Evolutionary conservation across 805 yeast genomes (phyloP), one percentile per base, ranked within the genome.

Genomic region (Sugiyamaella lignohabitans): DNA sequence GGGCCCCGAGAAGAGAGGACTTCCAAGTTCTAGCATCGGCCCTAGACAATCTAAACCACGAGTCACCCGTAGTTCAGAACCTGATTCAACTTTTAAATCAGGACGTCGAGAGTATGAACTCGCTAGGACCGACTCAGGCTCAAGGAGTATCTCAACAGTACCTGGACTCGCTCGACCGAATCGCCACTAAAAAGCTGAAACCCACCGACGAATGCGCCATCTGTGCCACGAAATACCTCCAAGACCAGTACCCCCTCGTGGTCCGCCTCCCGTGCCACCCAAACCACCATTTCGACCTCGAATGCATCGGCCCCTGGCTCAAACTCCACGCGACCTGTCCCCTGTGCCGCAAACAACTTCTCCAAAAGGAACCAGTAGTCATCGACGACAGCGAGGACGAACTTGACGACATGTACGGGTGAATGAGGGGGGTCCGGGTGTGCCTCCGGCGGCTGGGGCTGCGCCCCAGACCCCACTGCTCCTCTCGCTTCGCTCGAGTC

Each of bases 281-380:
- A 5, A 73, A 70, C 32, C 98, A 89, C 63, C 73, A 73, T 37
- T 89, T 85, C 64, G 98, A 89, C 61, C 69, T 88, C 53, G 97
- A 91, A 55, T 89, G 97, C 62, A 80, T 91, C 34, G 82, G 84
- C 0, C 93, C 95, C 0, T 89, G 98, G 98, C 70, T 91, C 44
- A 76, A 78, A 52, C 69, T 79, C 41, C 61, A 64, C 46, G 53
- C 69, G 8, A 68, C 70, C 2, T 89, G 98, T 59, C 98, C 98
- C 0, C 64, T 91, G 57, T 91, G 97, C 60, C 72, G 98, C 53
- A 78, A 75, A 50, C 82, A 87, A 58, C 77, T 89, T 21, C 61
- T 76, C 18, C 75, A 71, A 43, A 76, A 67, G 68, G 76, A 67
- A 62, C 65, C 55, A 61, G 67, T 18, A 14, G 34, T 56, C 10